Conservation (phyloP, 2,329 filamentous ascomycete species). For the Acrocalymma vagum region DNA sequence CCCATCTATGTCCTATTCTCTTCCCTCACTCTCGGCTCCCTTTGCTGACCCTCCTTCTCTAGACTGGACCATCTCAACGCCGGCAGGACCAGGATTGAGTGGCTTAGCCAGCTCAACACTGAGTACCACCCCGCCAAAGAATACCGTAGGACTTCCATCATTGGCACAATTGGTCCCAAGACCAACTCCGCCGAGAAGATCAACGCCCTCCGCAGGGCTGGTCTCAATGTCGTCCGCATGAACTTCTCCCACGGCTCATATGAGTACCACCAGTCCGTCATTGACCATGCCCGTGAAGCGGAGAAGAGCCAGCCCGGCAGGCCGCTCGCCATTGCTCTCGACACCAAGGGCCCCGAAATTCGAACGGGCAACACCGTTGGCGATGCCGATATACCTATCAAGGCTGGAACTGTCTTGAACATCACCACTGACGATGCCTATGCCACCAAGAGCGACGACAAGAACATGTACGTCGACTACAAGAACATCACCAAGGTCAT, state of each 20-base stretch:
- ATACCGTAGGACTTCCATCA: slow-evolving; percentile 97
- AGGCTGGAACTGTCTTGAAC: slow-evolving; percentile 85
- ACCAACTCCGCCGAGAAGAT: slow-evolving; percentile 98
- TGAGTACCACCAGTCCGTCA: slow-evolving; percentile 97
- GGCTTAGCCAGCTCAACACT: slow-evolving; percentile 83
- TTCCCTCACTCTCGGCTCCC: not conserved
- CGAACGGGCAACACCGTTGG: slow-evolving; percentile 78
- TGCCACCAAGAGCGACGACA: slow-evolving; percentile 80
- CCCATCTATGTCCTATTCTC: not conserved
- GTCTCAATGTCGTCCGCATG: slow-evolving; percentile 99
- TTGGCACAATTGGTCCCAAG: slow-evolving; percentile 99
- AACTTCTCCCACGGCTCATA: slow-evolving; percentile 97
- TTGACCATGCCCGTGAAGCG: slow-evolving; percentile 91
- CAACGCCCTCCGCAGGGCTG: slow-evolving; percentile 88
- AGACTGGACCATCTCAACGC: slow-evolving; percentile 75
- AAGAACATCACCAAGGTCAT: slow-evolving; percentile 99
- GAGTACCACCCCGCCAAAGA: slow-evolving; percentile 86
- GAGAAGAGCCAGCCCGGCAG: slow-evolving; percentile 81
- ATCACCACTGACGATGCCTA: slow-evolving; percentile 97
- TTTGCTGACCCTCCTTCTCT: slow-evolving; percentile 15
- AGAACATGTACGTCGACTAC: slow-evolving; percentile 99
- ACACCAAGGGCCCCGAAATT: slow-evolving; percentile 87
- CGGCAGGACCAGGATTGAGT: slow-evolving; percentile 76
- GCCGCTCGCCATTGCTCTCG: slow-evolving; percentile 93
- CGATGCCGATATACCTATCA: slow-evolving; percentile 81